Evolutionary conservation across 805 yeast species (phyloP).

Genomic region (Barnettozyma wickerhamii): DNA sequence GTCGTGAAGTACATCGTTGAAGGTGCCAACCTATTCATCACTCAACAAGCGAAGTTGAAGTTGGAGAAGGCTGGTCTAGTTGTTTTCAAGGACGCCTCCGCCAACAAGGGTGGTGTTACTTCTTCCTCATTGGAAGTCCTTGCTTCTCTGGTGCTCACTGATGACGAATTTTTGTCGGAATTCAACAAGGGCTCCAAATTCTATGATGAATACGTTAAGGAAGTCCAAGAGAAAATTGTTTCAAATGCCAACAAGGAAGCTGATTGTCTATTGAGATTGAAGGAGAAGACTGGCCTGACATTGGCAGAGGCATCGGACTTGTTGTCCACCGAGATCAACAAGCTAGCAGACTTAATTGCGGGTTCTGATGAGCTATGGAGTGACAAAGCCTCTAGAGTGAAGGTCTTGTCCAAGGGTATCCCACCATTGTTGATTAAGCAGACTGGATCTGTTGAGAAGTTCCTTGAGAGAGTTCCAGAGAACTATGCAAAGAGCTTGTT

Average conservation of each 20-base stretch:
- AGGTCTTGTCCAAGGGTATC: constrained; percentile 69
- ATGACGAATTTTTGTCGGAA: constrained; percentile 68
- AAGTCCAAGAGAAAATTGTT: constrained; percentile 74
- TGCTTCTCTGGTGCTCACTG: constrained; percentile 90
- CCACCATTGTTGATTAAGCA: constrained; percentile 67
- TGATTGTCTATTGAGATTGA: constrained; percentile 78
- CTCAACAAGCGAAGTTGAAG: constrained; percentile 87
- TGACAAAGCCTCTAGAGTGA: constrained; percentile 71
- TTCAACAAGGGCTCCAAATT: constrained; percentile 73
- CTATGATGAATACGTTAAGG: constrained; percentile 77
- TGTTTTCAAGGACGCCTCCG: constrained; percentile 92
- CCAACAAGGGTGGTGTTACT: constrained; percentile 98
- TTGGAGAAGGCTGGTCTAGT: constrained; percentile 85
- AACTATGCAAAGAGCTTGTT: constrained; percentile 85
- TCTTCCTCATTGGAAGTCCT: constrained; percentile 93
- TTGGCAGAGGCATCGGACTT: constrained; percentile 73
- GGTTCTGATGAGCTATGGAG: constrained; percentile 81
- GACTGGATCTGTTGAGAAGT: constrained; percentile 68
- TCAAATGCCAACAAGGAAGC: constrained; percentile 82
- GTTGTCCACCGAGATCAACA: constrained; percentile 77
- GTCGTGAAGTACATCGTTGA: constrained; percentile 87
- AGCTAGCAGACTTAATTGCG: constrained; percentile 80
- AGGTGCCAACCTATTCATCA: constrained; percentile 94
- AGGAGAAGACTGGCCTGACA: constrained; percentile 55
- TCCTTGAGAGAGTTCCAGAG: constrained; percentile 77